These are phyloP conservation scores for Carex pumila DNA, from an alignment of 176 grass and related monocot genomes.

Conservation along the genomic window DNA sequence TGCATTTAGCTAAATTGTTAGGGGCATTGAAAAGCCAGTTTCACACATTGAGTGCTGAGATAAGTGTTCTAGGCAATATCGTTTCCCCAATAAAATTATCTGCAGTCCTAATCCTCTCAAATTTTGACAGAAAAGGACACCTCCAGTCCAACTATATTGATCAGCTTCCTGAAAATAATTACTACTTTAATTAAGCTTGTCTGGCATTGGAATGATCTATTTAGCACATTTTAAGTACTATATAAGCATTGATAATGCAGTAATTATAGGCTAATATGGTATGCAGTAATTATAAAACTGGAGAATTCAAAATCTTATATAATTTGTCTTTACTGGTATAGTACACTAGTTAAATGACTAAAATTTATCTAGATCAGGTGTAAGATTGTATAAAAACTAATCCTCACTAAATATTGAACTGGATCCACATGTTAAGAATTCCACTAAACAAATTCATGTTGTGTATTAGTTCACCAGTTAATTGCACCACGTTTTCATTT, in stretches of 20 bases:
- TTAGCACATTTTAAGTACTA: not conserved
- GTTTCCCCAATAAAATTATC: not conserved
- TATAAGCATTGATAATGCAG: not conserved
- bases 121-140: not conserved
- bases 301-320: not conserved
- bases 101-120: not conserved
- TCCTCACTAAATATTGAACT: not conserved
- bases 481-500: not conserved
- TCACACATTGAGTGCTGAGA: not conserved
- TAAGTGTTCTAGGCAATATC: not conserved
- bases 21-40: conserved; percentile 2
- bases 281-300: not conserved
- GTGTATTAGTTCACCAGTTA: not conserved
- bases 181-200: not conserved
- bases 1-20: not conserved
- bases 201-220: not conserved
- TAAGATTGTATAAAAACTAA: not conserved
- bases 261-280: not conserved
- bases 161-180: not conserved
- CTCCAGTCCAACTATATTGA: not conserved
- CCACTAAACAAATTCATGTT: not conserved
- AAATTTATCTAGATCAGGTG: not conserved
- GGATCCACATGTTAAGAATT: not conserved
- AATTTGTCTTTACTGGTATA: not conserved
- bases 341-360: not conserved